Evolutionary conservation across 2,329 filamentous ascomycete species (phyloP), one percentile per base, ranked within the genome.

Genomic region (Juglanconis sp.): DNA sequence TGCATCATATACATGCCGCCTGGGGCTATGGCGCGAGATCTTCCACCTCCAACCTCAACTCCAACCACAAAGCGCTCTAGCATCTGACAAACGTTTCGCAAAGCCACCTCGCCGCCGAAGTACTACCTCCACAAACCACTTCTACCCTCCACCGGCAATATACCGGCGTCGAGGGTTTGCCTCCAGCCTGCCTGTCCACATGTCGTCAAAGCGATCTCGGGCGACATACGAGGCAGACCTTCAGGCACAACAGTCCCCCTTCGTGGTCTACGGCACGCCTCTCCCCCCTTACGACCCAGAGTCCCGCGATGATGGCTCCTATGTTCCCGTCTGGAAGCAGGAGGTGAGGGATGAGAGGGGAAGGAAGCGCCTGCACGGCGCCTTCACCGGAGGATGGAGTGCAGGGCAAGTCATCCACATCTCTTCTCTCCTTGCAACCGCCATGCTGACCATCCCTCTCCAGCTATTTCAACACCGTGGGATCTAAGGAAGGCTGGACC

Each of bases 401-500:
- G 95, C 95, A 79, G 95, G 95, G 88, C 94, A 84, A 79, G 87
- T 74, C 13, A 50, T 50, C 24, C 30, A 11, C 50, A 10, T n/a
- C 4, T 24, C 5, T 34, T 15, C 8, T 3, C 30, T 11, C 5
- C 30, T 5, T 13, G 34, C 15, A 35, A 34, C 7, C 6, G 34
- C n/a, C 35, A 9, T 36, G 36, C 48, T 61, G 30, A 53, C 36
- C 36, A n/a, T 35, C 3, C 47, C 47, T 66, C 63, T 63, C 57
- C 73, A 94, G 91, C 67, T 97, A 98, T 76, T 98, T 95, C 78
- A 99, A 99, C 73, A 96, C 93, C 5, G 95, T 98, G 67, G 95
- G 95, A 56, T 97, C 94, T 59, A 98, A 98, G 75, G 94, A 99
- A 80, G 95, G 95, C 78, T 99, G 94, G 94, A 88, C 91, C 0